phyloP scores from a whole-genome alignment of 1,284 basidiomycete genomes.

The Tremellales sp. region DNA sequence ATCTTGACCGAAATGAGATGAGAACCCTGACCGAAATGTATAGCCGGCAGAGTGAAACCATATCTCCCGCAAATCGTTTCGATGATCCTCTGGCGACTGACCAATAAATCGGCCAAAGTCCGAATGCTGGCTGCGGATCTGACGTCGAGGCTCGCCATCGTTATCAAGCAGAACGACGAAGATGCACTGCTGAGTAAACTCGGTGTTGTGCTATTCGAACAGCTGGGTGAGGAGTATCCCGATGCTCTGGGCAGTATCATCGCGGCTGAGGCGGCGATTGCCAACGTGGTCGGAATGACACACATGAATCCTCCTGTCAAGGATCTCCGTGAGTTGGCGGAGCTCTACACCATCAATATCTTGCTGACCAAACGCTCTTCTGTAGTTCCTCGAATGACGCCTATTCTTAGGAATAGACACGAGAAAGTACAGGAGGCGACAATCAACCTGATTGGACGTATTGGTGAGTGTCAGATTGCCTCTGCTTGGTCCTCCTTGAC shows the following conservation, averaged over 20 bases:
- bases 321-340: constrained; percentile 74
- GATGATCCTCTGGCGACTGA: constrained; percentile 98
- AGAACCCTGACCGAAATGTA: neutral
- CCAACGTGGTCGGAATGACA: constrained; percentile 99
- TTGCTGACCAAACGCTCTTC: constrained; percentile 9
- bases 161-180: constrained; percentile 98
- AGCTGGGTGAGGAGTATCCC: constrained; percentile 98
- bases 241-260: constrained; percentile 98
- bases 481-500: neutral
- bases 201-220: constrained; percentile 95
- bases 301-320: constrained; percentile 99
- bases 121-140: constrained; percentile 98
- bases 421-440: constrained; percentile 99
- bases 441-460: constrained; percentile 98
- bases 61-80: constrained; percentile 99
- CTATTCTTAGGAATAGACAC: constrained; percentile 96
- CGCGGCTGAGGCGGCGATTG: constrained; percentile 95
- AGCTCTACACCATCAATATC: neutral
- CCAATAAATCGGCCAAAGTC: constrained; percentile 99
- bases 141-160: constrained; percentile 87
- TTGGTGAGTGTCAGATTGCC: constrained; percentile 58
- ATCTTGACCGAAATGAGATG: neutral
- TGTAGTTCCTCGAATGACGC: constrained; percentile 96
- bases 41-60: constrained; percentile 93
- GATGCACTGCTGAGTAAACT: constrained; percentile 94